Evolutionary conservation across 2,329 filamentous ascomycete genomes (phyloP).

Genomic region (Cladophialophora carrionii): DNA sequence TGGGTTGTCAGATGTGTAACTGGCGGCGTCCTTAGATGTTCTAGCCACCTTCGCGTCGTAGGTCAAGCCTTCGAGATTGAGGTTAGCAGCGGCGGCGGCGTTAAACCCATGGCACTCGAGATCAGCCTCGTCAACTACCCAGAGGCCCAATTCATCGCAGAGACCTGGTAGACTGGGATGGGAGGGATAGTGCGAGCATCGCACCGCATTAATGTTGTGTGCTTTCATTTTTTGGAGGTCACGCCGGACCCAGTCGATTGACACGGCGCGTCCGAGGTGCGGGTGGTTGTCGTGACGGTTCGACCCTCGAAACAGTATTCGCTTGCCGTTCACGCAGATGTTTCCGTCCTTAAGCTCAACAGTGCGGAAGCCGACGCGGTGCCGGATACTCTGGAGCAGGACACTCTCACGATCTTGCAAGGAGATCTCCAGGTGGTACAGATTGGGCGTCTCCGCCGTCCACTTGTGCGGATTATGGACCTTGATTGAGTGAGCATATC

Average conservation of each 20-base stretch:
- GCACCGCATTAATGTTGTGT: constrained; percentile 72
- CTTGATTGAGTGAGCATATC: constrained; percentile 33
- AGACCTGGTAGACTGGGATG: constrained; percentile 43
- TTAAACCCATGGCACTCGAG: constrained; percentile 46
- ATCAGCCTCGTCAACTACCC: constrained; percentile 46
- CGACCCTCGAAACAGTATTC: constrained; percentile 65
- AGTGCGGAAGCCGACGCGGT: constrained; percentile 65
- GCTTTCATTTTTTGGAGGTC: constrained; percentile 70
- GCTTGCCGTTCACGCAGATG: constrained; percentile 61
- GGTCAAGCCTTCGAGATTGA: constrained; percentile 16
- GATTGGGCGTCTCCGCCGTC: constrained; percentile 62
- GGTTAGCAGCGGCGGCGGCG: constrained; percentile 1
- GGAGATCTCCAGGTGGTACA: constrained; percentile 14
- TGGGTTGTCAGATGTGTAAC: constrained; percentile 42
- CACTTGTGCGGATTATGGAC: constrained; percentile 64
- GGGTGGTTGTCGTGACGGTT: constrained; percentile 75
- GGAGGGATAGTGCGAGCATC: constrained; percentile 70
- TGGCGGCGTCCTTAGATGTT: constrained; percentile 36
- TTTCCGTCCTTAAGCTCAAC: constrained; percentile 61
- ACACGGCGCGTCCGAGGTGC: constrained; percentile 64
- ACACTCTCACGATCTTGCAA: constrained; percentile 41
- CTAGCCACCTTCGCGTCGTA: constrained; percentile 19
- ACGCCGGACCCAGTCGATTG: constrained; percentile 62
- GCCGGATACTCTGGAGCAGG: constrained; percentile 44
- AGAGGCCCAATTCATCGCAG: constrained; percentile 45